phyloP scores from a whole-genome alignment of 306 rosid species.

The Albizia julibrissin region DNA sequence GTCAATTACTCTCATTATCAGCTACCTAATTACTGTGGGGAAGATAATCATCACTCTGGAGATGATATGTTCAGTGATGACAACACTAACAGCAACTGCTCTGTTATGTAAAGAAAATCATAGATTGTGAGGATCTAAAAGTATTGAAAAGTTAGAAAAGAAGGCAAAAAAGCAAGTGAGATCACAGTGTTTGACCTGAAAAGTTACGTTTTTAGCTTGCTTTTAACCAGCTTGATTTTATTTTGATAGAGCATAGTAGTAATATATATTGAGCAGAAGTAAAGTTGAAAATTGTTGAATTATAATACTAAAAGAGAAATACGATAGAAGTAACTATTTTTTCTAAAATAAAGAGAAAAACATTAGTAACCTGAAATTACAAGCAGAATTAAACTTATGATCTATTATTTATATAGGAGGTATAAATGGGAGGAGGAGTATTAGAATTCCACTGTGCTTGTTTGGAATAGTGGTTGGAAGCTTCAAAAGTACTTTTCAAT shows the following conservation, averaged over 20 bases:
- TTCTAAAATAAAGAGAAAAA: too few species aligned
- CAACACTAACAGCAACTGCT: slow-evolving; percentile 69
- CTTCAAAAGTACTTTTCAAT: too few species aligned
- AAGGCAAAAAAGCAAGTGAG: neutral
- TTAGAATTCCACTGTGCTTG: neutral
- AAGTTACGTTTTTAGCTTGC: slow-evolving; percentile 8
- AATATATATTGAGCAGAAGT: too few species aligned
- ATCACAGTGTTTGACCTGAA: slow-evolving; percentile 36
- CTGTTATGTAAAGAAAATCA: slow-evolving; percentile 74
- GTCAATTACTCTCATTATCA: slow-evolving; percentile 36
- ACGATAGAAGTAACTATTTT: too few species aligned
- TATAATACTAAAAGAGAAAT: too few species aligned
- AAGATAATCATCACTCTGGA: slow-evolving; percentile 45
- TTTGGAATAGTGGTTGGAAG: too few species aligned
- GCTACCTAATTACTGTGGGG: slow-evolving; percentile 37
- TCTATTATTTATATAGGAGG: too few species aligned
- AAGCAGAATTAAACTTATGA: fast-evolving
- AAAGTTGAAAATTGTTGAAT: too few species aligned
- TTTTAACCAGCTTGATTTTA: slow-evolving; percentile 5
- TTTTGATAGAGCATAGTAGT: too few species aligned
- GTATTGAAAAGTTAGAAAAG: neutral
- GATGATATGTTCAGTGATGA: slow-evolving; percentile 83
- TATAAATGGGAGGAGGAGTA: too few species aligned
- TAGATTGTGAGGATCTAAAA: slow-evolving; percentile 35
- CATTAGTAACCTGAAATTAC: too few species aligned